A percentile compares a stretch with the other conserved stretches of the same genome.
phyloP scores from a whole-genome alignment of 2,329 filamentous ascomycete species.

The Monilinia laxa region DNA sequence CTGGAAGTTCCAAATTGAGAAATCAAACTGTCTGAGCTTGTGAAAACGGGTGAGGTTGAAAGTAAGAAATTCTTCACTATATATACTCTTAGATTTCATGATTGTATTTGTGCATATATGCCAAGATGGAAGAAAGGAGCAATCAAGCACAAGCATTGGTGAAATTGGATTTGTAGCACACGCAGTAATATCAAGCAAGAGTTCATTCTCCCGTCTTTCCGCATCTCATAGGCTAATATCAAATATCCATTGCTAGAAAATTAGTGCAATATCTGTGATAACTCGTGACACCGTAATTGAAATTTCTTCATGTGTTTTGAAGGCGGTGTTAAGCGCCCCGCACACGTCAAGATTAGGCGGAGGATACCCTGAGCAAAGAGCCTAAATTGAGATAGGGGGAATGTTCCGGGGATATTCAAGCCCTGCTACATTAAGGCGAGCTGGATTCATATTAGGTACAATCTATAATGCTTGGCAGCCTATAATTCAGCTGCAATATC shows the following conservation, averaged over 20 bases:
- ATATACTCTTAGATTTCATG: background rate
- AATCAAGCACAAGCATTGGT: slow-evolving; percentile 1
- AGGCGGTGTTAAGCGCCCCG: slow-evolving; percentile 4
- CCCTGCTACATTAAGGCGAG: background rate
- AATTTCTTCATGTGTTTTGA: background rate
- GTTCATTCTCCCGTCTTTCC: background rate
- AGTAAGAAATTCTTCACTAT: background rate
- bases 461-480: background rate
- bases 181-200: background rate
- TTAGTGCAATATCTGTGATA: background rate
- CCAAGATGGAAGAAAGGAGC: slow-evolving; percentile 12
- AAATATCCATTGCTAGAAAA: background rate
- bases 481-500: background rate
- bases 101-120: background rate
- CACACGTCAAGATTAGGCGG: slow-evolving; percentile 8
- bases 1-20: background rate
- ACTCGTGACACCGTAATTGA: background rate
- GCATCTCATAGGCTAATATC: slow-evolving; percentile 1
- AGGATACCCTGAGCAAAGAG: slow-evolving; percentile 2
- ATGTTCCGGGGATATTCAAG: background rate
- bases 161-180: background rate
- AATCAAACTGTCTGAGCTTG: background rate
- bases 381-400: slow-evolving; percentile 8
- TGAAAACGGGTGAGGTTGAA: background rate
- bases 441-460: background rate